A percentile compares a stretch with the other conserved stretches of the same genome.
phyloP scores from a whole-genome alignment of 176 grass and related monocot genomes.

The Hordeum marinum region DNA sequence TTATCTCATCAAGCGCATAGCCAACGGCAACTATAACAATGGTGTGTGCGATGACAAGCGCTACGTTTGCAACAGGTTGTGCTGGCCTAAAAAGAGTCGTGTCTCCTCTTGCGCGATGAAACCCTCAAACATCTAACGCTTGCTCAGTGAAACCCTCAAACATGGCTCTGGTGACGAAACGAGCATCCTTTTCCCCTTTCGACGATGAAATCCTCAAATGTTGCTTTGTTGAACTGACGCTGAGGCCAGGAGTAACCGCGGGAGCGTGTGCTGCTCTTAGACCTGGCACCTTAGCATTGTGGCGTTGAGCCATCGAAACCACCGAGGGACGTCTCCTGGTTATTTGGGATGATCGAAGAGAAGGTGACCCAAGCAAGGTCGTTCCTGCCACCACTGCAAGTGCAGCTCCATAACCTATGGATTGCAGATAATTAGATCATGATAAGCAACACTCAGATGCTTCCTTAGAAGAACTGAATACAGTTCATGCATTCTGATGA shows the following conservation, averaged over 20 bases:
- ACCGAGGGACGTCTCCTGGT: slow-evolving; percentile 21
- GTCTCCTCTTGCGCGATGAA: background rate
- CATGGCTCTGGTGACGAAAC: background rate
- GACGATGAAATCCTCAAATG: slow-evolving; percentile 6
- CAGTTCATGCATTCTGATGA: background rate
- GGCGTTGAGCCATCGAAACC: background rate
- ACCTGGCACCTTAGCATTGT: slow-evolving; percentile 39
- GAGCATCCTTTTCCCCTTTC: background rate
- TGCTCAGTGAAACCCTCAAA: background rate
- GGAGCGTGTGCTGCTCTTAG: slow-evolving; percentile 36
- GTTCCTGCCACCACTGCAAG: background rate
- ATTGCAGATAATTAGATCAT: background rate
- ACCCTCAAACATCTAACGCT: background rate
- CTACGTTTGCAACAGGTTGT: background rate
- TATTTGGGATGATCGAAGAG: slow-evolving; percentile 11
- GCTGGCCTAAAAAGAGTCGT: background rate
- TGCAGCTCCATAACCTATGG: background rate
- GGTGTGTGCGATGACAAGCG: background rate
- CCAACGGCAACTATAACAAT: background rate
- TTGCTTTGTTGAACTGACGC: slow-evolving; percentile 40
- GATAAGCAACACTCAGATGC: background rate
- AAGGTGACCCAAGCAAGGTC: background rate
- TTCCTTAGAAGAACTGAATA: background rate
- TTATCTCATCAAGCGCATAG: background rate
- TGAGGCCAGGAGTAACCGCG: background rate